Evolutionary conservation across 352 stramenopile species (phyloP), one percentile per base, ranked within the genome.

Genomic region (Phytopythium boreale): DNA sequence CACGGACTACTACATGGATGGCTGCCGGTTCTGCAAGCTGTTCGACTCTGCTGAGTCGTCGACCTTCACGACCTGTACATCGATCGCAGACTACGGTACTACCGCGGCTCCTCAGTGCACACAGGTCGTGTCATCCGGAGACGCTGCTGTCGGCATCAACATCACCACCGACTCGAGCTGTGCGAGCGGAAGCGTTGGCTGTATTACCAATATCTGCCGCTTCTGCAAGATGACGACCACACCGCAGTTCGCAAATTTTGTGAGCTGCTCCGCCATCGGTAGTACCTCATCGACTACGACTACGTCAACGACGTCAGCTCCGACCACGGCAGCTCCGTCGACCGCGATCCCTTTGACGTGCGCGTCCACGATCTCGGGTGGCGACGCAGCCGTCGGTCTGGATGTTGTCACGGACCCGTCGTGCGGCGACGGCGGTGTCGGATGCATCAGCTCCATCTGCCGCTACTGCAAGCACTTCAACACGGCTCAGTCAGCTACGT

Each of bases 1-100:
- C 22, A 5, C 29, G 2, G 55, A 60, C 55, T 60, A 37, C 34
- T 60, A 60, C 55, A 49, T 36, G 34, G 36, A 49, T 20, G 64
- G 75, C 34, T 80, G 72, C 41, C 73, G 73, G 14, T 77, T 66
- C 59, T 80, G 73, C 63, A 70, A 71, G 52, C 24, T 67, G 43
- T 63, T 70, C 37, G 67, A 75, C 36, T 74, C 73, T 24, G 9
- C 39, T 12, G 51, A 70, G 27, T 78, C 73, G 14, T 60, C 63
- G 5, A 60, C 62, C 0, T 75, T 72, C 61, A 24, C 63, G 43
- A 29, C 34, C 36, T 77, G 68, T 50, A 49, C 50, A 27, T 59
- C 14, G 9, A 47, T 77, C 55, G 20, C 26, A 1, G 63, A 39
- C 17, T 56, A 69, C 22, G 56, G 34, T 14, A 20, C 31, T 1